Base-by-base conservation (phyloP, 257 asterid species). In the Eustoma russellianum region DNA sequence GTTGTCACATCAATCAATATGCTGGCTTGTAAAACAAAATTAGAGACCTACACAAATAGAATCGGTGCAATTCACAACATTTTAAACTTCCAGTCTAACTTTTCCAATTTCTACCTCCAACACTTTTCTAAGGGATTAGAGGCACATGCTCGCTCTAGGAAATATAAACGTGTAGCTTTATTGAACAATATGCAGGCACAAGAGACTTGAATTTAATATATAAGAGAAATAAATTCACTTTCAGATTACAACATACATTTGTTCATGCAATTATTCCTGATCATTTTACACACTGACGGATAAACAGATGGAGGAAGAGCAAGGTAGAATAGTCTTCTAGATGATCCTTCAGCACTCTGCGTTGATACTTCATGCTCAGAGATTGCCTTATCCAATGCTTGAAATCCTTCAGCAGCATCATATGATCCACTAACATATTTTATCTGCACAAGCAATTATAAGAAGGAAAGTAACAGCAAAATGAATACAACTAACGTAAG, bases 301-400 rank as follows among this genome's bases (percentile, higher is more conserved):
- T 90, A 90, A 17, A 90, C 91, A 18, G 98, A 81, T 19, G 98
- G 98, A 56, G 98, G 98, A 73, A 86, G 98, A 52, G 98, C 98
- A 54, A 90, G 79, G 73, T 90, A 90, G 77, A 90, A 90, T 45
- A 90, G 94, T 72, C 98, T 81, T 60, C 98, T 74, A 14, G 93
- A 74, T 57, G 83, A 74, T 72, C 93, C 93, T 69, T 81, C 86
- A 2, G 67, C 57, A 59, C 74, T 78, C 56, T 77, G 78, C 61
- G 16, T 82, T 3, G 86, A 80, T 41, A 72, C 30, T 71, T 90
- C 98, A 15, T 86, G 91, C 83, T 83, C 85, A 18, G 80, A 63
- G 66, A 90, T 86, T 13, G 88, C 91, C 75, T 69, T 56, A 61
- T 90, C 94, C 64, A 90, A 62, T 63, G 74, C 79, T 72, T 63